Percentiles rank a stretch among this genome's conserved stretches.
These are phyloP conservation scores for Cryptococcus deneoformans DNA, from an alignment of 1,284 basidiomycete species.

Conservation along the genomic window DNA sequence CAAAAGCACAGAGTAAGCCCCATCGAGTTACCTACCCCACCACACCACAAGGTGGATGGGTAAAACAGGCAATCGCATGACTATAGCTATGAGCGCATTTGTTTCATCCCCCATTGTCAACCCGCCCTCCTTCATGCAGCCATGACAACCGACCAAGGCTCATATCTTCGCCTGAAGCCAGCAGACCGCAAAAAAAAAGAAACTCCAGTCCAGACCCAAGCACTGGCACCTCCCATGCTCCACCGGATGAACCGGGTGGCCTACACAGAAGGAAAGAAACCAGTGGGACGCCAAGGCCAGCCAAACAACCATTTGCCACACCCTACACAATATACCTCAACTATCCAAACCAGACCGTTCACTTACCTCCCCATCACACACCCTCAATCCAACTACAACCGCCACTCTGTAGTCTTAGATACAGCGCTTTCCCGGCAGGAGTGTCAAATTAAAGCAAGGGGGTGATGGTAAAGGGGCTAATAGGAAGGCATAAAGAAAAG, in stretches of 20 bases:
- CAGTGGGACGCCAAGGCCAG: not conserved
- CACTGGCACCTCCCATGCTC: not conserved
- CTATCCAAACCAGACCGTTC: not conserved
- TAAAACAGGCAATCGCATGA: conserved; percentile 43
- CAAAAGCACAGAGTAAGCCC: conserved; percentile 49
- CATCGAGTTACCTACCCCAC: conserved; percentile 42
- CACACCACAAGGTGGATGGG: not conserved
- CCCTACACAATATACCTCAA: not conserved
- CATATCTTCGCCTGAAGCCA: conserved; percentile 42
- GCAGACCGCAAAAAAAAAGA: not conserved
- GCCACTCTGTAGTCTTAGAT: conserved; percentile 18
- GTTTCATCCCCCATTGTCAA: conserved; percentile 3
- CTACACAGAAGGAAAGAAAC: not conserved
- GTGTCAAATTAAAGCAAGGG: not conserved
- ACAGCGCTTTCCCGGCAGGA: conserved; percentile 21
- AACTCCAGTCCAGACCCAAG: not conserved
- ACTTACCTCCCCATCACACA: not conserved
- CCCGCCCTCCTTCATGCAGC: conserved; percentile 1
- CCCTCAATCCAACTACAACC: not conserved
- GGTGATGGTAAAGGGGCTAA: not conserved
- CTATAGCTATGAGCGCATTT: conserved; percentile 44
- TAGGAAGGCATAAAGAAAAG: not conserved
- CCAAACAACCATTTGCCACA: not conserved
- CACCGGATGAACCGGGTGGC: not conserved
- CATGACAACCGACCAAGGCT: conserved; percentile 18